Evolutionary conservation across 2,329 filamentous ascomycete genomes (phyloP).

Genomic region (Fusarium sp.): DNA sequence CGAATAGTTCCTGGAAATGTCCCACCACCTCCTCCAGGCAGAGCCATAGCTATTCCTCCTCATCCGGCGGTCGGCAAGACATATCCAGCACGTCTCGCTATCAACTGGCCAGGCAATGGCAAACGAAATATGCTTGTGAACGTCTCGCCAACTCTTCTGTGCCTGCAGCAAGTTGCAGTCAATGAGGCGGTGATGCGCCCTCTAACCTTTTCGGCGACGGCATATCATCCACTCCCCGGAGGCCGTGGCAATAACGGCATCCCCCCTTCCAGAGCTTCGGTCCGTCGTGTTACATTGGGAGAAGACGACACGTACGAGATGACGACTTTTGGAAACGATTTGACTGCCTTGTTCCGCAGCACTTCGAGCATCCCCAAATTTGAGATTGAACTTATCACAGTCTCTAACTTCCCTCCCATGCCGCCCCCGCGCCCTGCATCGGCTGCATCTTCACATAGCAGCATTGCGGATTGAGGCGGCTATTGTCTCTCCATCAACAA

Average conservation of each 20-base stretch:
- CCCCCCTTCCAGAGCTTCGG: conserved; percentile 15
- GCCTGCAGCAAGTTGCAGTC: conserved; percentile 37
- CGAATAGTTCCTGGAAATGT: conserved; percentile 2
- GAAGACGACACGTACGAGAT: conserved; percentile 44
- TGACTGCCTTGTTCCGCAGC: conserved; percentile 41
- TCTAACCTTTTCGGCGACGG: conserved; percentile 18
- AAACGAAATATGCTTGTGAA: conserved; percentile 49
- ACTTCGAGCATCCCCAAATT: conserved; percentile 42
- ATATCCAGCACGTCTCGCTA: conserved; percentile 45
- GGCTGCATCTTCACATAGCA: conserved; percentile 28
- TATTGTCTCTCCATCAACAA: background rate
- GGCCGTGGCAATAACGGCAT: conserved; percentile 13
- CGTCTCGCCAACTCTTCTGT: conserved; percentile 52
- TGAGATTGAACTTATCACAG: conserved; percentile 34
- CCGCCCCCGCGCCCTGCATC: conserved; percentile 35
- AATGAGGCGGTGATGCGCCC: conserved; percentile 39
- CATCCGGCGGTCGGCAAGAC: conserved; percentile 10
- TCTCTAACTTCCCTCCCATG: conserved; percentile 21
- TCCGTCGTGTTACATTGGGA: conserved; percentile 44
- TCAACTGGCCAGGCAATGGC: conserved; percentile 48
- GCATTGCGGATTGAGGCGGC: conserved; percentile 23
- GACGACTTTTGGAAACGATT: conserved; percentile 45
- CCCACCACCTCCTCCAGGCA: conserved; percentile 11
- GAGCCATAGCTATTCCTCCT: conserved; percentile 19
- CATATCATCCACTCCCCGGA: conserved; percentile 8